phyloP scores from a whole-genome alignment of 352 stramenopile genomes.

The Achlya hypogyna region DNA sequence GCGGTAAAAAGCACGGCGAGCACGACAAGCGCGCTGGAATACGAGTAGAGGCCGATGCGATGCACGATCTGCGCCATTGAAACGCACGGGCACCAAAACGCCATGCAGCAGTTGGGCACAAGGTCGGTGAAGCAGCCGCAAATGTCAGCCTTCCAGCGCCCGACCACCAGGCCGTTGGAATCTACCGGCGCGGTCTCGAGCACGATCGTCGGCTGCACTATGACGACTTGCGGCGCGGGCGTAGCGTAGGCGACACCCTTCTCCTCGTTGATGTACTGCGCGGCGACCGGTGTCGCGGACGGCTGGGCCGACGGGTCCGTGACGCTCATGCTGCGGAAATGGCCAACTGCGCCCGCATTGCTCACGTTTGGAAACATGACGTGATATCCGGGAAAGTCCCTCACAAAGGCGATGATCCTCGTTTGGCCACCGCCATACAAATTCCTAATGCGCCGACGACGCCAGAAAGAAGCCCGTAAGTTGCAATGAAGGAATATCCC shows the following conservation, averaged over 20 bases:
- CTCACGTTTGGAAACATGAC: too few relatives aligned
- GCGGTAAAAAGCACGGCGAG: not conserved
- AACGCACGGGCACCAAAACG: constrained; percentile 26
- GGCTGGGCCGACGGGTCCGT: not conserved
- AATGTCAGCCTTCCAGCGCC: constrained; percentile 59
- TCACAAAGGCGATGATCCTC: too few relatives aligned
- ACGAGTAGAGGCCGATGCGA: constrained; percentile 20
- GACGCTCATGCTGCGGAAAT: not conserved
- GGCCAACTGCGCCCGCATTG: not conserved
- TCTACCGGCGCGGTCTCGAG: constrained; percentile 21
- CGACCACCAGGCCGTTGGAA: constrained; percentile 59
- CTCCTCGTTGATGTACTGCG: not conserved
- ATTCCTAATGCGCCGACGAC: too few relatives aligned
- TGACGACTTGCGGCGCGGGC: not conserved
- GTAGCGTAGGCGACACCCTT: not conserved
- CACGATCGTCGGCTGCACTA: not conserved
- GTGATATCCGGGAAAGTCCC: too few relatives aligned
- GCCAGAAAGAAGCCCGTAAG: too few relatives aligned
- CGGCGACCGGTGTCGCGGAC: not conserved
- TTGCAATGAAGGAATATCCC: too few relatives aligned
- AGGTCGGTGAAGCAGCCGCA: constrained; percentile 26
- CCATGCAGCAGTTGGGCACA: constrained; percentile 26
- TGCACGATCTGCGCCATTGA: constrained; percentile 26
- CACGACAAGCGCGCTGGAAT: not conserved
- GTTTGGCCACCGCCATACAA: too few relatives aligned